These are phyloP conservation scores for Solanum chiquidenum DNA, from an alignment of 257 asterid genomes.

Conservation along the genomic window DNA sequence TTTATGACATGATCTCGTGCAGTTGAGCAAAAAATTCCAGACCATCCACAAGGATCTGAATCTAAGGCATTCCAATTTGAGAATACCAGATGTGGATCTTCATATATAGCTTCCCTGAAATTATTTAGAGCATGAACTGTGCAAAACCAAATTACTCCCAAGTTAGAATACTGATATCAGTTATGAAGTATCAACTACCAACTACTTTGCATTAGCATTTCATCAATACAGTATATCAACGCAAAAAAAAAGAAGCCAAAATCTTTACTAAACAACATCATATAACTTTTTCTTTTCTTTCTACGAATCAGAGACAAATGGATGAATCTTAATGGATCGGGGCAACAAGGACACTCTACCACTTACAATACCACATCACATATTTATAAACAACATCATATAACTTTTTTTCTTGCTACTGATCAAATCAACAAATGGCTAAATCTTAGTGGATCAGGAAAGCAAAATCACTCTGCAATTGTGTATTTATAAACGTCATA, in stretches of 20 bases:
- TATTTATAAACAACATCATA: background rate
- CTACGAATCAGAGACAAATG: background rate
- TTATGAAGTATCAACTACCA: background rate
- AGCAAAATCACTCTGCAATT: background rate
- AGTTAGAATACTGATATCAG: background rate
- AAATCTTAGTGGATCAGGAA: background rate
- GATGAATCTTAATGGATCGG: background rate
- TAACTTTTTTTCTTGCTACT: background rate
- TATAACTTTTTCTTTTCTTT: background rate
- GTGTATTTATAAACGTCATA: background rate
- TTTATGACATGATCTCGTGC: conserved; percentile 65
- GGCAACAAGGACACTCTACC: background rate
- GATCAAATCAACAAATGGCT: background rate
- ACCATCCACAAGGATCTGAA: conserved; percentile 83
- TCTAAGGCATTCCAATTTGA: conserved; percentile 76
- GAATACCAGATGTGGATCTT: conserved; percentile 66
- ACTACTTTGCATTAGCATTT: background rate
- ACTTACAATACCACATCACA: background rate
- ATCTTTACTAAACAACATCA: conserved; percentile 9
- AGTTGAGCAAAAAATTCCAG: conserved; percentile 58
- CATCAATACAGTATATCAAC: background rate
- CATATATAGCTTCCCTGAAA: conserved; percentile 78
- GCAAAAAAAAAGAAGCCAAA: background rate
- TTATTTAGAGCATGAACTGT: conserved; percentile 68
- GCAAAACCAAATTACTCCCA: background rate